Percentiles rank a stretch among this genome's conserved stretches.
phyloP scores from a whole-genome alignment of 208 protist genomes.

The Paratrypanosoma confusum region DNA sequence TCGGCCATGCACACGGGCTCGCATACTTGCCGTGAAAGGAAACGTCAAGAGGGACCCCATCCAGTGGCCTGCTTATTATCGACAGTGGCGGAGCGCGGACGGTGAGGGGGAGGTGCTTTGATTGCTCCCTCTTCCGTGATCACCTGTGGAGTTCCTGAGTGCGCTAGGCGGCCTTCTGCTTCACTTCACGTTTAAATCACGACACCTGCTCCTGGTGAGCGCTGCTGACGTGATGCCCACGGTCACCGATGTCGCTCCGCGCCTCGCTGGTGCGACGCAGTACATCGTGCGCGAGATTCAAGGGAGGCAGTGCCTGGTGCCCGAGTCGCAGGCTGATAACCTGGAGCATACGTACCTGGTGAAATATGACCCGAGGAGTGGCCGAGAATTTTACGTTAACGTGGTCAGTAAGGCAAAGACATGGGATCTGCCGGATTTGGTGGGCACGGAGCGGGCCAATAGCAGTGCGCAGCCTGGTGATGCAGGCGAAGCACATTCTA shows the following conservation, averaged over 20 bases:
- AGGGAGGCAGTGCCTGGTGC: constrained; percentile 10
- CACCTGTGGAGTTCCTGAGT: too few relatives aligned
- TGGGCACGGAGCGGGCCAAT: not conserved
- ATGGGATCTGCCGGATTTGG: constrained; percentile 11
- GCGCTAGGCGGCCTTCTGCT: too few relatives aligned
- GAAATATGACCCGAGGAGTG: constrained; percentile 6
- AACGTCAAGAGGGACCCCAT: too few relatives aligned
- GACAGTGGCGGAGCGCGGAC: too few relatives aligned
- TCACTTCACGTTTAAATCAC: too few relatives aligned
- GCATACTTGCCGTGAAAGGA: too few relatives aligned
- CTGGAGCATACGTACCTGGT: constrained; percentile 7
- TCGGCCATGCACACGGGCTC: too few relatives aligned
- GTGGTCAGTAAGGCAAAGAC: constrained; percentile 5
- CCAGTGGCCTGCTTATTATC: too few relatives aligned
- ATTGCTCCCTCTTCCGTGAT: too few relatives aligned
- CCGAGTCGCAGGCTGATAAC: constrained; percentile 8
- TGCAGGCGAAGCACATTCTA: too few relatives aligned
- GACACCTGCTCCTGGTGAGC: too few relatives aligned
- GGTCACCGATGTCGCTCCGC: constrained; percentile 5
- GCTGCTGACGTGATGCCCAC: constrained; percentile 2
- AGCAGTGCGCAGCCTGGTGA: not conserved
- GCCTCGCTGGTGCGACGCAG: constrained; percentile 5
- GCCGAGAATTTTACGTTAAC: constrained; percentile 15
- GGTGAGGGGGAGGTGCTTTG: too few relatives aligned
- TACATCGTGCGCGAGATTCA: constrained; percentile 13